Conservation (phyloP, 352 stramenopile species). For the Halophytophthora polymorphica region DNA sequence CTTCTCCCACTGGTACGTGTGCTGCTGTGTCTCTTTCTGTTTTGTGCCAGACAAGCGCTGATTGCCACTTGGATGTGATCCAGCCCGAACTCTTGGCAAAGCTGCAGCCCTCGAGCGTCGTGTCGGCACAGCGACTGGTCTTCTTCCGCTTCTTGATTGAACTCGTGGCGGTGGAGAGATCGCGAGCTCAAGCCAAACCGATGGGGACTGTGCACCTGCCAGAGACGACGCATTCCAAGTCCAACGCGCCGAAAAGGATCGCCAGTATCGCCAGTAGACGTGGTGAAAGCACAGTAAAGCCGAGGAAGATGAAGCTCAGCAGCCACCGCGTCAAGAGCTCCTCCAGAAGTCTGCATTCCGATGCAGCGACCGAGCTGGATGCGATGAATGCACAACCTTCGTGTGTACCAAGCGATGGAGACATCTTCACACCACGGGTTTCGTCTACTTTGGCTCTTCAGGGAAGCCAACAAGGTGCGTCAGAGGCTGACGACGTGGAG, state of each 20-base stretch:
- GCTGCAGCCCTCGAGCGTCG: constrained; percentile 38
- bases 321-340: constrained; percentile 8
- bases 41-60: not conserved
- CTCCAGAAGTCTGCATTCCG: not conserved
- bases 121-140: constrained; percentile 51
- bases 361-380: not conserved
- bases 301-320: not conserved
- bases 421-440: constrained; percentile 1
- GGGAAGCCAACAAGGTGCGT: constrained; percentile 8
- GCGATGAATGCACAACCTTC: too few relatives aligned
- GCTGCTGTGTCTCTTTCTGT: not conserved
- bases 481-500: constrained; percentile 1
- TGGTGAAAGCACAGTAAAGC: not conserved
- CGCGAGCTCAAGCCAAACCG: constrained; percentile 3
- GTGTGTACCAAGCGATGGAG: not conserved
- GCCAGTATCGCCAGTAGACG: too few relatives aligned
- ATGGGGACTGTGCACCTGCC: not conserved
- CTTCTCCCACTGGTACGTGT: constrained; percentile 34
- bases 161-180: constrained; percentile 25
- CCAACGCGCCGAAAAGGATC: too few relatives aligned
- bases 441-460: constrained; percentile 3
- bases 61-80: not conserved
- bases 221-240: too few relatives aligned
- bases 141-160: constrained; percentile 57
- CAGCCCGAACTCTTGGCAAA: constrained; percentile 37